Evolutionary conservation across 805 yeast species (phyloP).

Genomic region (Yamadazyma scolyti): DNA sequence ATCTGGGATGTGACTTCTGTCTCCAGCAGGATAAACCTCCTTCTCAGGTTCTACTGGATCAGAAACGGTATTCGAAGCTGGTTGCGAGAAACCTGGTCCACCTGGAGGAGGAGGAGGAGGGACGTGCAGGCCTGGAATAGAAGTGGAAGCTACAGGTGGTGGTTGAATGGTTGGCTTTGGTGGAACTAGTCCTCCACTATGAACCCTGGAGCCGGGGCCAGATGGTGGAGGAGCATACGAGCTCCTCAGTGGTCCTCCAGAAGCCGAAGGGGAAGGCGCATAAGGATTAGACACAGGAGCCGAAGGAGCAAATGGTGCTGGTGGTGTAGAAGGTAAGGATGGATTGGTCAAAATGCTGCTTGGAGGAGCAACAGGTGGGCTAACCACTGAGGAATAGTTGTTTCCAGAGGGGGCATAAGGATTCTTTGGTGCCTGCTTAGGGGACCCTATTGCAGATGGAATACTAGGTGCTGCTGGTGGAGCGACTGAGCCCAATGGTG

Average conservation of each 20-base stretch:
- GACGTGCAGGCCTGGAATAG: constrained; percentile 8
- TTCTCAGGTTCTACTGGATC: constrained; percentile 14
- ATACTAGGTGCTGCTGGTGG: constrained; percentile 4
- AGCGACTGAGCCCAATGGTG: constrained; percentile 16
- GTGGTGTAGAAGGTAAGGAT: constrained; percentile 26
- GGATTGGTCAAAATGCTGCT: too few species aligned
- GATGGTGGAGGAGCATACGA: too few species aligned
- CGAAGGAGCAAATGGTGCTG: constrained; percentile 8
- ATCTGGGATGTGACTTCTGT: constrained; percentile 63
- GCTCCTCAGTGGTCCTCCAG: too few species aligned
- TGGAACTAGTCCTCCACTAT: constrained; percentile 13
- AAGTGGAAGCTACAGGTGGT: constrained; percentile 25
- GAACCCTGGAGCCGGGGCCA: constrained; percentile 7
- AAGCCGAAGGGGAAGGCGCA: too few species aligned
- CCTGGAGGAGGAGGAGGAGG: constrained; percentile 7
- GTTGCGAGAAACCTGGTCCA: constrained; percentile 14
- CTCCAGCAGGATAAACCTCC: constrained; percentile 53
- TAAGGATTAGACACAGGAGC: constrained; percentile 7
- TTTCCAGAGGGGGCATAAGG: constrained; percentile 15
- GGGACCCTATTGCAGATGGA: constrained; percentile 11
- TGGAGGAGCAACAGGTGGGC: constrained; percentile 21
- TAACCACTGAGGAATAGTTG: constrained; percentile 22
- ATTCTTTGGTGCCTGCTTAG: constrained; percentile 4
- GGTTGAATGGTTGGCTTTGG: constrained; percentile 11
- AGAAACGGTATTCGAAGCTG: constrained; percentile 20